phyloP scores from a whole-genome alignment of 1,284 basidiomycete genomes.

The Moesziomyces sp. region DNA sequence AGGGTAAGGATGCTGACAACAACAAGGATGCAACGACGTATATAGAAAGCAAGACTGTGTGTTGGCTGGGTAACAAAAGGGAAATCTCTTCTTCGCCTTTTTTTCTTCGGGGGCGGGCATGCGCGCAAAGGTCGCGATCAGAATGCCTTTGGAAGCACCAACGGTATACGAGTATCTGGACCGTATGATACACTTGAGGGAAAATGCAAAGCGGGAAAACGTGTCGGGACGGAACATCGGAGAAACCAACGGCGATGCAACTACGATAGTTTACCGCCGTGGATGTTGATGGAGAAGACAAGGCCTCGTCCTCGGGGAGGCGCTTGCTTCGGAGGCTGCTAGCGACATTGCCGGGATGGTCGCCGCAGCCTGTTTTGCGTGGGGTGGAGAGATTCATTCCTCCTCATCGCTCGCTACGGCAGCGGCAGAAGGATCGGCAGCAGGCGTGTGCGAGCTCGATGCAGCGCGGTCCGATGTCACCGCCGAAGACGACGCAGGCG shows the following conservation, averaged over 20 bases:
- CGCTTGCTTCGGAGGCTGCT: neutral
- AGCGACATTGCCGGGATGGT: slow-evolving; percentile 17
- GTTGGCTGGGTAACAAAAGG: slow-evolving; percentile 20
- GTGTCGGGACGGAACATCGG: neutral
- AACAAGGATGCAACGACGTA: neutral
- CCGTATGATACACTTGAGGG: slow-evolving; percentile 20
- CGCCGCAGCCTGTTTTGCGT: slow-evolving; percentile 1
- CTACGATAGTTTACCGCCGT: neutral
- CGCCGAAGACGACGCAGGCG: slow-evolving; percentile 3
- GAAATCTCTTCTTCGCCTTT: slow-evolving; percentile 20
- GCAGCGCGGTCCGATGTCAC: slow-evolving; percentile 17
- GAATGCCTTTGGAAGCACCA: slow-evolving; percentile 18
- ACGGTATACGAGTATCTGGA: slow-evolving; percentile 46
- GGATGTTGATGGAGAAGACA: no score
- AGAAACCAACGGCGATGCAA: neutral
- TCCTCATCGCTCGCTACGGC: slow-evolving; percentile 38
- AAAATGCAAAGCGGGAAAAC: neutral
- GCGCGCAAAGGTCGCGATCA: slow-evolving; percentile 3
- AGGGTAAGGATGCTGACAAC: neutral
- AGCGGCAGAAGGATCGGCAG: neutral
- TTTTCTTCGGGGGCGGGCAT: neutral
- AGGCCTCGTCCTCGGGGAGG: no score
- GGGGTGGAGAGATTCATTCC: slow-evolving; percentile 12
- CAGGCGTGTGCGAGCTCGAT: slow-evolving; percentile 7
- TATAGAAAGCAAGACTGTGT: slow-evolving; percentile 14